Evolutionary conservation across 768 basidiomycete genomes (phyloP), one percentile per base, ranked within the genome.

Genomic region (Gloeopeniophorella convolvens): DNA sequence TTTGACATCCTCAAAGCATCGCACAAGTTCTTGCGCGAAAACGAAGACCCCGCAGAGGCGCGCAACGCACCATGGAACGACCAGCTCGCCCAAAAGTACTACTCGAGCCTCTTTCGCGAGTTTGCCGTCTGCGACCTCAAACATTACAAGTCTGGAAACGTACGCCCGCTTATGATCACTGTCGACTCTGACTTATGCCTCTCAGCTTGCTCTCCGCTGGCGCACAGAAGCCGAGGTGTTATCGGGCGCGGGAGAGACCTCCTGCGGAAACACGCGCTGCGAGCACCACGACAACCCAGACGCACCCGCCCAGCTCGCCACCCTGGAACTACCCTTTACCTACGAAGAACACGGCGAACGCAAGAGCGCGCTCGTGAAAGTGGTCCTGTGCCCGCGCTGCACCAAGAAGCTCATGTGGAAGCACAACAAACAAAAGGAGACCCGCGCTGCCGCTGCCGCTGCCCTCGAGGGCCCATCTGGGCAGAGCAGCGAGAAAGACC

Each of bases 111-210:
- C 3, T 96, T 91, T 65, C 85, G 90, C 55, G 94, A 98, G 66
- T 98, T 84, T 60, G 90, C 89, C 0, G 72, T 93, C 18, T 92
- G 89, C 62, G 91, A 97, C 67, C 71, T 97, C 52, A 97, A 97
- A 70, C 95, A 97, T 63, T 96, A 89, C 74, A 96, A 92, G 70
- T 82, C 86, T 0, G 89, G 90, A 13, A 85, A 88, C 53, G 91
- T 94, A 54, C 56, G 83, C 13, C 5, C 24, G n/a, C 18, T 21
- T 16, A 42, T 32, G n/a, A n/a, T 20, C 12, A 45, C 21, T 32
- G 11, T 15, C 32, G 6, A 11, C 6, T 37, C 33, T 27, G 18
- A 48, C 27, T 23, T 21, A 3, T 15, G 9, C 37, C 16, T 42
- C 54, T 20, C 54, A 93, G 84, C 85, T 98, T 63, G 82, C 92